A percentile compares a stretch with the other conserved stretches of the same genome.
phyloP scores from a whole-genome alignment of 2,329 filamentous ascomycete species.

The Sporothrix humicola region DNA sequence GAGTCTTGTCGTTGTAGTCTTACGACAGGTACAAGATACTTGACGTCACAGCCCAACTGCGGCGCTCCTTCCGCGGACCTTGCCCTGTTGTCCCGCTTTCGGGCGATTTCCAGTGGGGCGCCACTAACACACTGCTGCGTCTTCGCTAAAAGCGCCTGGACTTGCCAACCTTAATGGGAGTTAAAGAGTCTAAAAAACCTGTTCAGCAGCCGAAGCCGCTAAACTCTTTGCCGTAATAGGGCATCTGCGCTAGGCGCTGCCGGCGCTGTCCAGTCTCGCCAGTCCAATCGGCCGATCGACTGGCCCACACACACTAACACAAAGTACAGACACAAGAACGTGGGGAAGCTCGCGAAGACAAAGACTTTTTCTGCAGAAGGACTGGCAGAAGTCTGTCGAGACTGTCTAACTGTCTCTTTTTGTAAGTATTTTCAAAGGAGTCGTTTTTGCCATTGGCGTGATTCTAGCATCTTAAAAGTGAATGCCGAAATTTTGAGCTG shows the following conservation, averaged over 20 bases:
- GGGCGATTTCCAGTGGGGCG: constrained; percentile 9
- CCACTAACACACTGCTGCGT: neutral
- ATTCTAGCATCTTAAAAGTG: neutral
- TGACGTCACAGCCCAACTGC: constrained; percentile 6
- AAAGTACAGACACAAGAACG: neutral
- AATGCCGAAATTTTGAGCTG: too few relatives aligned
- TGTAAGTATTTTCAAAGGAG: neutral
- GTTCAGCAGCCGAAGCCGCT: constrained; percentile 1
- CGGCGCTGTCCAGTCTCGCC: too few relatives aligned
- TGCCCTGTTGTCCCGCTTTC: constrained; percentile 1
- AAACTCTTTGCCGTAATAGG: neutral
- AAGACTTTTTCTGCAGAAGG: too few relatives aligned
- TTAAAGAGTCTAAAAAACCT: constrained; percentile 3
- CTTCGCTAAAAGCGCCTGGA: too few relatives aligned
- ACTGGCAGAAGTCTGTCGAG: neutral
- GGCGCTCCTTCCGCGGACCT: neutral
- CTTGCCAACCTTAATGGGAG: neutral
- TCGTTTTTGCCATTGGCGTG: neutral
- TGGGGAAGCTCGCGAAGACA: neutral
- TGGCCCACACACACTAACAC: constrained; percentile 7
- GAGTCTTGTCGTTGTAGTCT: too few relatives aligned
- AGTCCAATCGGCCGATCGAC: neutral
- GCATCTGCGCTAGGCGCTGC: neutral
- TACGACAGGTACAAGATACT: neutral
- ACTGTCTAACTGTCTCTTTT: neutral